A percentile compares a stretch with the other conserved stretches of the same genome.
Conservation (phyloP, 2,329 filamentous ascomycete genomes). For the Daldinia eschscholtzii region DNA sequence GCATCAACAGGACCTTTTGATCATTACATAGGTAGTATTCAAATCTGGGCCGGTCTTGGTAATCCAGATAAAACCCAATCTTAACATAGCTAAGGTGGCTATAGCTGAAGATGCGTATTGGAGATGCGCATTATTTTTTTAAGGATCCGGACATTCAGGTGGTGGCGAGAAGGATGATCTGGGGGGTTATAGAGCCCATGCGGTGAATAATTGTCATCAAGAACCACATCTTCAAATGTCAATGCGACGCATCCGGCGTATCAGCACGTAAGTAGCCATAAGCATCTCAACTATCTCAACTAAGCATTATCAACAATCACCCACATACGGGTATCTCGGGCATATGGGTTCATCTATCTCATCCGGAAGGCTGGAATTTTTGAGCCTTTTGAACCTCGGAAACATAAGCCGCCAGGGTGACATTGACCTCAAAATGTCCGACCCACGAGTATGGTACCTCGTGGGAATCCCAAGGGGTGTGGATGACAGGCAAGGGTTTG, state of each 20-base stretch:
- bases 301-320: constrained; percentile 11
- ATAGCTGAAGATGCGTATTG: constrained; percentile 39
- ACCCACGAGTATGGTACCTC: constrained; percentile 33
- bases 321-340: constrained; percentile 29
- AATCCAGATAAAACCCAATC: constrained; percentile 16
- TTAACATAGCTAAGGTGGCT: constrained; percentile 25
- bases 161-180: constrained; percentile 42
- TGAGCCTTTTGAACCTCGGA: constrained; percentile 4
- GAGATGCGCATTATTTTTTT: constrained; percentile 16
- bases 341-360: constrained; percentile 26
- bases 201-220: constrained; percentile 42
- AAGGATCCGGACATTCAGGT: constrained; percentile 36
- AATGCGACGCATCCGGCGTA: constrained; percentile 37
- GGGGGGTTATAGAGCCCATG: constrained; percentile 33
- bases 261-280: constrained; percentile 27
- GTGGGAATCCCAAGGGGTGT: constrained; percentile 13
- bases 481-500: constrained; percentile 21
- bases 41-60: constrained; percentile 15
- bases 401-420: constrained; percentile 28
- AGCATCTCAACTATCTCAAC: not conserved
- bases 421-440: constrained; percentile 29
- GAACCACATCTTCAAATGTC: constrained; percentile 36
- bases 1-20: constrained; percentile 35
- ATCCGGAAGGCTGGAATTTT: constrained; percentile 26
- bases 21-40: too few species aligned